phyloP scores from a whole-genome alignment of 495 filamentous ascomycete species.

The Aspergillus conjunctus region DNA sequence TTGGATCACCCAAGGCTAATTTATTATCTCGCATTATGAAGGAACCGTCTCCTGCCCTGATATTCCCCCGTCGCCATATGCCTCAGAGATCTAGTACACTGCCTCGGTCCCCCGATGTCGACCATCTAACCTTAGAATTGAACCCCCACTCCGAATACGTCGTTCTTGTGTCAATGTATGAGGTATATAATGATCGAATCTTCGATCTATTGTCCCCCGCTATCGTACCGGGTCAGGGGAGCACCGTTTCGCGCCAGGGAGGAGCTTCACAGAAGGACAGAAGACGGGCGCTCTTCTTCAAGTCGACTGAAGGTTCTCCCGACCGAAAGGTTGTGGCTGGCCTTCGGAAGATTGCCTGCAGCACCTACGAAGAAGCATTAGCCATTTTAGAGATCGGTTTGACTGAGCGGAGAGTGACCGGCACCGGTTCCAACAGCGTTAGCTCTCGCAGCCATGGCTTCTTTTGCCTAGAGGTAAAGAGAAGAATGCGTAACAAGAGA shows the following conservation, averaged over 20 bases:
- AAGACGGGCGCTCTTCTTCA: conserved; percentile 80
- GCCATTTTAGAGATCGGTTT: conserved; percentile 90
- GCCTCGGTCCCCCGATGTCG: conserved; percentile 74
- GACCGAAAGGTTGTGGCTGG: conserved; percentile 92
- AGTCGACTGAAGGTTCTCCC: conserved; percentile 77
- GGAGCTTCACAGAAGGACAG: conserved; percentile 62
- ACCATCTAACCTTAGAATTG: conserved; percentile 63
- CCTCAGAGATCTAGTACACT: conserved; percentile 63
- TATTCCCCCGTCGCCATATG: conserved; percentile 59
- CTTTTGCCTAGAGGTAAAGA: conserved; percentile 94
- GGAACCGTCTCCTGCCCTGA: conserved; percentile 53
- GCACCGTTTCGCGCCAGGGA: conserved; percentile 41
- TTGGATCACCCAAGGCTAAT: conserved; percentile 39
- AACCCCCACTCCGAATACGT: conserved; percentile 81
- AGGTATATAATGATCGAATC: conserved; percentile 98
- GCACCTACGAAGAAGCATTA: conserved; percentile 82
- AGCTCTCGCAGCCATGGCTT: conserved; percentile 94
- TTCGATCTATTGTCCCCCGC: conserved; percentile 81
- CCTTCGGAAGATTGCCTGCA: conserved; percentile 84
- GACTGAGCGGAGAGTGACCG: conserved; percentile 82
- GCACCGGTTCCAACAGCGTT: conserved; percentile 85
- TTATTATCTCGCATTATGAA: conserved; percentile 40
- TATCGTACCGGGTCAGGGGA: conserved; percentile 42
- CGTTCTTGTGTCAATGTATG: conserved; percentile 94
- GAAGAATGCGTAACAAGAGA: conserved; percentile 57